phyloP scores from a whole-genome alignment of 2,329 filamentous ascomycete species.

The Colletotrichum aenigma region DNA sequence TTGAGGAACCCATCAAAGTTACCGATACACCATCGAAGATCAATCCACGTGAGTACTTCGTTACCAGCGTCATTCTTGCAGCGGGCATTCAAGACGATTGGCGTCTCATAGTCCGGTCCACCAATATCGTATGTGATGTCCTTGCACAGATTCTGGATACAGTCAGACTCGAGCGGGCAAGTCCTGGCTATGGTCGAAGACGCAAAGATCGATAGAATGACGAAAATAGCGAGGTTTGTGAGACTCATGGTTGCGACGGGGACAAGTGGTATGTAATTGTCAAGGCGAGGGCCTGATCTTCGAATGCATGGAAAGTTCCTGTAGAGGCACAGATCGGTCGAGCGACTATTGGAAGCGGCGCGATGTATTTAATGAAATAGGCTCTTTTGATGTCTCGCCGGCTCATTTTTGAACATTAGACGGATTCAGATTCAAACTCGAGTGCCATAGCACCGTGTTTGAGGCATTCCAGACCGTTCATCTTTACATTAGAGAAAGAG shows the following conservation, averaged over 20 bases:
- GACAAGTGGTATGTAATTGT: neutral
- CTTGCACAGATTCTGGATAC: neutral
- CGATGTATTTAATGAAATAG: neutral
- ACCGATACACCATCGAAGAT: neutral
- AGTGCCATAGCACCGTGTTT: accelerated
- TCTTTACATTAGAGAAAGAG: neutral
- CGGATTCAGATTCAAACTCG: accelerated
- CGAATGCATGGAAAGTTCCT: neutral
- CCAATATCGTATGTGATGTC: neutral
- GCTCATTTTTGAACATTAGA: neutral
- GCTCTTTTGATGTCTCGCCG: accelerated
- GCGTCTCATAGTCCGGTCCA: neutral
- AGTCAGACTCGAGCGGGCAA: neutral
- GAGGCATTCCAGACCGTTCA: accelerated
- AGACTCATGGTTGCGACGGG: neutral
- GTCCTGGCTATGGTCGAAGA: neutral
- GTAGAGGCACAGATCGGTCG: accelerated
- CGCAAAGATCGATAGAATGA: neutral
- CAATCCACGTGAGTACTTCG: neutral
- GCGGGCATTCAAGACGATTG: neutral
- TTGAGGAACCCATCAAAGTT: neutral
- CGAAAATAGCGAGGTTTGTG: neutral
- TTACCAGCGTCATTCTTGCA: neutral
- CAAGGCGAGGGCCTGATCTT: neutral
- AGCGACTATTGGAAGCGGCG: accelerated